Base-by-base conservation (phyloP, 352 stramenopile genomes). In the Thraustotheca clavata region DNA sequence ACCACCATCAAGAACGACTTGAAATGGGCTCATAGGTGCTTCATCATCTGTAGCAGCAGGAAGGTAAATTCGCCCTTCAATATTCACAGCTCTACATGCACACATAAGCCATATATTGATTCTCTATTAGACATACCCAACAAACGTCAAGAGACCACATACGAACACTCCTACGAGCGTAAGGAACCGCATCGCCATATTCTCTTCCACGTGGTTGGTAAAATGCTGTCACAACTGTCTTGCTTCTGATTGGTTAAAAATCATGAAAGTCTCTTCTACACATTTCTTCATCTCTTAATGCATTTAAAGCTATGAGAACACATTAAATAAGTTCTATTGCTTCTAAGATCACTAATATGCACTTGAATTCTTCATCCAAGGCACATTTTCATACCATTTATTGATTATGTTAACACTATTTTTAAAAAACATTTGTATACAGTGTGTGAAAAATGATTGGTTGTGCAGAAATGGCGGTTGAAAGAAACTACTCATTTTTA, bases 1-100 rank as follows among this genome's bases (percentile, higher is more conserved):
- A 26, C 80, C 81, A 32, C 83, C 83, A 60, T 91, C 85, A 3
- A 93, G 71, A 46, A 88, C 73, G 32, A 93, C 72, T 40, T 80
- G 75, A 39, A 86, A 75, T 24, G 81, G 79, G 48, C 70, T 60
- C 35, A 90, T 26, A 14, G 35, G 71, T 69, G 83, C 86, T 38
- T 86, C 77, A 18, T 66, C 71, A 4, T 67, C 69, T 6, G 57
- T 26, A n/a, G 39, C 34, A 12, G 47, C 63, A 24, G 40, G 38
- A 4, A 62, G 29, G 14, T n/a, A 32, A 32, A 62, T 52, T n/a
- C 33, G 32, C 26, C 55, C 55, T 52, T 62, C 55, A 62, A 62
- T 31, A 41, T 26, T 54, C 18, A 39, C 55, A 34, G 29, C 55
- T 24, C 55, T 62, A 62, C 22, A 60, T 8, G 11, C 27, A 46